These are phyloP conservation scores for Magnolia sinica DNA, from an alignment of 164 flowering plant species.

Conservation along the genomic window DNA sequence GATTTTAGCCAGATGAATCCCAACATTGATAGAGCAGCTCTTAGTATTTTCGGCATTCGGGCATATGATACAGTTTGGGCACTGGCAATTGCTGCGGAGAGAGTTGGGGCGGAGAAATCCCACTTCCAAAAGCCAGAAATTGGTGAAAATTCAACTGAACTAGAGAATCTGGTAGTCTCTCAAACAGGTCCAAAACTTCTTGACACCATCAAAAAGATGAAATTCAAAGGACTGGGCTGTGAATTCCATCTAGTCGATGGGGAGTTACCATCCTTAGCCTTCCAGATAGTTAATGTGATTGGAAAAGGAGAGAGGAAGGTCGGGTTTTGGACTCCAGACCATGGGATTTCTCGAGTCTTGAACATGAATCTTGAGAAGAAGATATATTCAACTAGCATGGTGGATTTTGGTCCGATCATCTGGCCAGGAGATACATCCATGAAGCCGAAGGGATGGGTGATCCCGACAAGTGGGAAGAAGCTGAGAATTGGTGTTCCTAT, in stretches of 20 bases:
- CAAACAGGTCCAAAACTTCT: conserved; percentile 26
- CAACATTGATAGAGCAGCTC: neutral
- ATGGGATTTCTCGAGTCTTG: conserved; percentile 22
- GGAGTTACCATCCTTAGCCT: conserved; percentile 22
- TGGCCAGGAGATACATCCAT: conserved; percentile 46
- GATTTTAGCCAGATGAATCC: conserved; percentile 5
- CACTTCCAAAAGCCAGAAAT: neutral
- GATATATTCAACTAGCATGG: conserved; percentile 9
- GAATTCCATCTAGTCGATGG: conserved; percentile 36
- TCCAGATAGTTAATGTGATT: conserved; percentile 40
- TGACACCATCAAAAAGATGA: conserved; percentile 14
- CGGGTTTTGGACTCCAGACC: conserved; percentile 36
- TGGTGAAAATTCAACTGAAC: conserved; percentile 10
- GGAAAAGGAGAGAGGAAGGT: conserved; percentile 27
- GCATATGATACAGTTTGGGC: conserved; percentile 42
- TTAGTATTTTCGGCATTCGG: conserved; percentile 10
- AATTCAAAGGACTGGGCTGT: conserved; percentile 36
- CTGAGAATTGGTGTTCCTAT: conserved; percentile 43
- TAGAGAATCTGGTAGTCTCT: conserved; percentile 29
- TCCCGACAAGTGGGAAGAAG: conserved; percentile 37
- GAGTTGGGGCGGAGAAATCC: neutral
- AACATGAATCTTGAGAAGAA: neutral
- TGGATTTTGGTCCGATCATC: conserved; percentile 23
- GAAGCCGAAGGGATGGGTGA: conserved; percentile 41
- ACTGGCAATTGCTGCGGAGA: conserved; percentile 42